Evolutionary conservation across 352 stramenopile species (phyloP), one percentile per base, ranked within the genome.

Genomic region (Globisporangium lucens): DNA sequence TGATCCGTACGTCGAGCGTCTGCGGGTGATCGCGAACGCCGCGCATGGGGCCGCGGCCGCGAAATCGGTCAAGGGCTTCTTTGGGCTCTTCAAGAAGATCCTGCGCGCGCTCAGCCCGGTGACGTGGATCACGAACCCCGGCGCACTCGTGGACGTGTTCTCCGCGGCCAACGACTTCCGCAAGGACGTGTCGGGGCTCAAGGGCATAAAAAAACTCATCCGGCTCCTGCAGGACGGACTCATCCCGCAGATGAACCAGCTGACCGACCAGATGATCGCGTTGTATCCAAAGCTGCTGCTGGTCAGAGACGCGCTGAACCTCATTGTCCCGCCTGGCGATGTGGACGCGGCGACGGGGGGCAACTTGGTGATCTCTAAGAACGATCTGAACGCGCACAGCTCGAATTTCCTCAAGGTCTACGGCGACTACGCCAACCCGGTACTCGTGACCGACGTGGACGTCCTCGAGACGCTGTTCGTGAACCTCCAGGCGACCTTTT

Each of bases 241-340:
- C 52, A n/a, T 58, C 5, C 52, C 52, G 13, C 52, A 58, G 52
- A 58, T 58, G 52, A 58, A 58, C 15, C 52, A 58, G 52, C 52
- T 58, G 24, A 58, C 27, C 1, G 52, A 58, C 52, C 52, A 58
- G 20, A 8, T 58, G 24, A 58, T 15, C 27, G 30, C 24, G 2
- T 24, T 58, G 13, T 58, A 58, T 33, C 52, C 52, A 13, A 58
- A 58, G 52, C 10, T 58, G 27, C 6, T 58, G 52, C 13, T 38
- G 10, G 38, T 58, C 8, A 17, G 27, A 33, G 52, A 58, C 13
- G 52, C 27, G 5, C 24, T 58, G 9, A 58, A 58, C 6, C 20
- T 58, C 24, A 58, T 58, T 6, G 27, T 36, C 29, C 27, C 52
- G 1, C 15, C 52, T n/a, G 52, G 13, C 4, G 52, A 38, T 13